Conservation (phyloP, 257 asterid species). For the Solanum microdontum region DNA sequence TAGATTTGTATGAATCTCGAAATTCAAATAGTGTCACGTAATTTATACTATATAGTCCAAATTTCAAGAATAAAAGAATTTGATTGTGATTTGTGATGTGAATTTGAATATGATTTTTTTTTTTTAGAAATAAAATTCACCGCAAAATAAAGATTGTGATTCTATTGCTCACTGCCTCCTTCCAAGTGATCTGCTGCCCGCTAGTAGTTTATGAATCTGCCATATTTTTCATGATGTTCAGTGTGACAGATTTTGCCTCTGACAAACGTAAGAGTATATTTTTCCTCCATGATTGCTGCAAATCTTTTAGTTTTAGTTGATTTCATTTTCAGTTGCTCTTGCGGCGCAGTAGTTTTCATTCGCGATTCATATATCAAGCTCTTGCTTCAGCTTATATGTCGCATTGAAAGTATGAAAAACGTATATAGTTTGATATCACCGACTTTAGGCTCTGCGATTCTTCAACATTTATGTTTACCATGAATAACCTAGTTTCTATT, state of each 20-base stretch:
- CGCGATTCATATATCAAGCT: not conserved
- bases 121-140: too few species aligned
- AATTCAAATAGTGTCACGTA: fast-evolving
- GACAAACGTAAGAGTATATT: not conserved
- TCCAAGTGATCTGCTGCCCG: not conserved
- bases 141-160: not conserved
- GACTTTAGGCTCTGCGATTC: not conserved
- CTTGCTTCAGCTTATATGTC: not conserved
- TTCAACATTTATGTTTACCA: not conserved
- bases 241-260: not conserved
- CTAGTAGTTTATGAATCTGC: not conserved
- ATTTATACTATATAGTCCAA: too few species aligned
- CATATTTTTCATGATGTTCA: too few species aligned
- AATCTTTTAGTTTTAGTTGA: not conserved
- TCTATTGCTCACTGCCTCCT: not conserved
- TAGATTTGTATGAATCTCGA: too few species aligned
- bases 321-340: not conserved
- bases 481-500: not conserved
- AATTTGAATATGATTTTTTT: too few species aligned
- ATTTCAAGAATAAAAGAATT: too few species aligned
- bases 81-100: not conserved
- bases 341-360: not conserved
- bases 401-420: not conserved
- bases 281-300: too few species aligned
- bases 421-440: not conserved